Conservation (phyloP, 2,329 filamentous ascomycete genomes). For the Juglanconis oblonga region DNA sequence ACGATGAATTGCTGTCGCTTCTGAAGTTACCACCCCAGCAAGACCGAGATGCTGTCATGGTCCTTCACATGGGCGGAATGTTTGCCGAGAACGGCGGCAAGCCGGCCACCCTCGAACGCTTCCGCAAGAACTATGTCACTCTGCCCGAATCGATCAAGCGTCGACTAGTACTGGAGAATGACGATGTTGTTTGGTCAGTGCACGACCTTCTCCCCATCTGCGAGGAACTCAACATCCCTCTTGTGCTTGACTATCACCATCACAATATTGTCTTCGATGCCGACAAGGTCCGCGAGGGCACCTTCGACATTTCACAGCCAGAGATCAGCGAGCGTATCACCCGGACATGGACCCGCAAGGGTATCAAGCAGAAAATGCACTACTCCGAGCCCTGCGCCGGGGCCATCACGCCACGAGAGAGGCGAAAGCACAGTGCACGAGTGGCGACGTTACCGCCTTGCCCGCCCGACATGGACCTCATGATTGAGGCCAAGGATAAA, state of each 20-base stretch:
- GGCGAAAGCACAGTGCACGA: constrained; percentile 81
- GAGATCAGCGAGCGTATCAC: constrained; percentile 72
- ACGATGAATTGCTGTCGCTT: constrained; percentile 78
- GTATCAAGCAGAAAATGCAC: constrained; percentile 93
- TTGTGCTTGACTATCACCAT: constrained; percentile 92
- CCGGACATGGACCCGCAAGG: constrained; percentile 79
- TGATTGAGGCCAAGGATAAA: constrained; percentile 99
- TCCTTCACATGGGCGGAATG: constrained; percentile 86
- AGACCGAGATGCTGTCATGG: constrained; percentile 87
- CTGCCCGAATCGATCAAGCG: constrained; percentile 69
- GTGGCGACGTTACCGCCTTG: constrained; percentile 82
- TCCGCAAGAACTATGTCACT: constrained; percentile 68
- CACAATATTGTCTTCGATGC: constrained; percentile 90
- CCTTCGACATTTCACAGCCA: constrained; percentile 66
- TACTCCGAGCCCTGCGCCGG: constrained; percentile 78
- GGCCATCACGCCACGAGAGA: constrained; percentile 74
- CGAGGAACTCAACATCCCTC: constrained; percentile 88
- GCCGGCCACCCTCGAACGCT: constrained; percentile 71
- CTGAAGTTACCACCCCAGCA: constrained; percentile 74
- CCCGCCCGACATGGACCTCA: constrained; percentile 81
- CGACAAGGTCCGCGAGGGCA: constrained; percentile 74
- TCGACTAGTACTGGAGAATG: constrained; percentile 86
- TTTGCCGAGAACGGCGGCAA: constrained; percentile 71
- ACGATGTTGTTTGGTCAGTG: constrained; percentile 89
- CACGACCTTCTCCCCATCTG: constrained; percentile 88